Percentiles rank a stretch among this genome's conserved stretches.
Evolutionary conservation across 768 basidiomycete species (phyloP).

Genomic region (button mushroom (Agaricus bisporus)): DNA sequence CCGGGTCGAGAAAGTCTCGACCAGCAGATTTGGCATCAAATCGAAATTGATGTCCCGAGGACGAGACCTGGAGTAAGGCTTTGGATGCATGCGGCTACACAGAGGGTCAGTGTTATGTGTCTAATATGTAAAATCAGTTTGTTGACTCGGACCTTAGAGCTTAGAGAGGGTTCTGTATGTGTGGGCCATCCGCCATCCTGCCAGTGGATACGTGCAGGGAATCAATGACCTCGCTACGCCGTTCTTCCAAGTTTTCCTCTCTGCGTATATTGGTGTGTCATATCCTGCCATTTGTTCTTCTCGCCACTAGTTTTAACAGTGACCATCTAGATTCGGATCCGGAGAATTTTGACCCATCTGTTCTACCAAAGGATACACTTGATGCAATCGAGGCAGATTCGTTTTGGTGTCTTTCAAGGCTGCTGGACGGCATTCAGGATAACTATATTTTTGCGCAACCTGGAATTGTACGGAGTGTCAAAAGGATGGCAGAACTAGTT

Average conservation of each 20-base stretch:
- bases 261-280: conserved; percentile 81
- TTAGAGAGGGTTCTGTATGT: conserved; percentile 95
- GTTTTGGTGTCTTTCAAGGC: conserved; percentile 95
- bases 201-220: conserved; percentile 97
- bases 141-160: conserved; percentile 41
- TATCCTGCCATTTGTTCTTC: background rate
- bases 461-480: conserved; percentile 90
- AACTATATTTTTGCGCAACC: conserved; percentile 97
- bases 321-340: conserved; percentile 76
- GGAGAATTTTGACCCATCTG: conserved; percentile 76
- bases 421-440: conserved; percentile 96
- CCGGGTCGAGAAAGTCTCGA: conserved; percentile 82
- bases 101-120: conserved; percentile 52
- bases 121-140: background rate
- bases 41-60: conserved; percentile 95
- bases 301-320: conserved; percentile 4
- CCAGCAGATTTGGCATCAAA: conserved; percentile 99
- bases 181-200: conserved; percentile 98
- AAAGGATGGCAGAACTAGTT: conserved; percentile 91
- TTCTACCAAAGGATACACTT: conserved; percentile 64
- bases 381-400: conserved; percentile 94
- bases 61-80: conserved; percentile 87
- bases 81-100: conserved; percentile 89
- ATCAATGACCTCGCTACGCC: conserved; percentile 98
- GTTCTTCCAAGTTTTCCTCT: conserved; percentile 96